A percentile compares a stretch with the other conserved stretches of the same genome.
These are phyloP conservation scores for Gracilaria gracilis DNA, from an alignment of 23 red algal species.

Conservation along the genomic window DNA sequence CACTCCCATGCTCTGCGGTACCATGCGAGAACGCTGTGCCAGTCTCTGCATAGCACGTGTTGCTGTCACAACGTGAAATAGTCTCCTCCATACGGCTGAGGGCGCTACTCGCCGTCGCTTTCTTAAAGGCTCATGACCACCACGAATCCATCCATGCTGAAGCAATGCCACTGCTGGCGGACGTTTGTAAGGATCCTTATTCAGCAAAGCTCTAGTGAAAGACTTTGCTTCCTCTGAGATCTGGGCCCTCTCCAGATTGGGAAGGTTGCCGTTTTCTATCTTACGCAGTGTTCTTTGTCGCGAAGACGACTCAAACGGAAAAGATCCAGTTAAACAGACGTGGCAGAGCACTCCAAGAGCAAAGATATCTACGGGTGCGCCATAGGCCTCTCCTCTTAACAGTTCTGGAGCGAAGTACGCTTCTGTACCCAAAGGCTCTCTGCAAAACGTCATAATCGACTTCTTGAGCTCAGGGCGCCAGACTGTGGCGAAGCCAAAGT, in stretches of 20 bases:
- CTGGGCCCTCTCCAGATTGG: not conserved
- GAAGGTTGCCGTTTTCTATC: constrained; percentile 3
- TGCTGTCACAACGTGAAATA: constrained; percentile 24
- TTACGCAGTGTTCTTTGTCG: constrained; percentile 1
- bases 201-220: constrained; percentile 28
- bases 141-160: constrained; percentile 51
- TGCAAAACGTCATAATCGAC: constrained; percentile 30
- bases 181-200: constrained; percentile 38
- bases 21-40: not conserved
- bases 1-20: not conserved
- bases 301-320: constrained; percentile 41
- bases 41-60: constrained; percentile 23
- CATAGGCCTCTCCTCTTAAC: constrained; percentile 46
- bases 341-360: constrained; percentile 54
- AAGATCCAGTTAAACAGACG: constrained; percentile 41
- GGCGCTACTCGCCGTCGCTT: not conserved
- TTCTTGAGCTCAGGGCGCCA: constrained; percentile 34
- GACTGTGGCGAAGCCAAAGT: constrained; percentile 55
- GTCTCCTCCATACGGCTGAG: not conserved
- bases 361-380: constrained; percentile 54
- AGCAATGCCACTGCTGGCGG: constrained; percentile 42
- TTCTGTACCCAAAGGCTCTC: constrained; percentile 30
- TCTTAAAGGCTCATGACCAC: not conserved
- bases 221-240: constrained; percentile 45
- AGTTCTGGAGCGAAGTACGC: constrained; percentile 55